These are phyloP conservation scores for Yamadazyma triangularis DNA, from an alignment of 1,139 yeast genomes.

Conservation along the genomic window DNA sequence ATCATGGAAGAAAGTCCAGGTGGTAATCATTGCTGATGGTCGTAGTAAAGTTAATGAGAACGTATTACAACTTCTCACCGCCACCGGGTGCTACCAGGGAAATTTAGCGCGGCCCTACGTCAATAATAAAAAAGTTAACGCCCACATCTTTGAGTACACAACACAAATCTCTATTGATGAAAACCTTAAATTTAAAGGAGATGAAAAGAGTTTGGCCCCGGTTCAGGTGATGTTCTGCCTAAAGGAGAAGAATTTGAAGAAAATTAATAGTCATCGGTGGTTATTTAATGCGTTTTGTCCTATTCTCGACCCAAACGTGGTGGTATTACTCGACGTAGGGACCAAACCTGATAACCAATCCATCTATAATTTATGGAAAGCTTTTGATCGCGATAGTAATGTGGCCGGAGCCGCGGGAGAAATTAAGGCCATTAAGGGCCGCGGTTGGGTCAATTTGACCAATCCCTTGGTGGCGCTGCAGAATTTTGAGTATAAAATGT, in stretches of 20 bases:
- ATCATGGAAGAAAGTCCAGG: constrained; percentile 94
- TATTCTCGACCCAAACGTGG: constrained; percentile 80
- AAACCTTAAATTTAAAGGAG: constrained; percentile 73
- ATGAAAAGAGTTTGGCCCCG: constrained; percentile 81
- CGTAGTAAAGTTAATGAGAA: constrained; percentile 80
- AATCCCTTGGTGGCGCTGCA: constrained; percentile 96
- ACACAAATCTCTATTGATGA: constrained; percentile 86
- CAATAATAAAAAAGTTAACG: constrained; percentile 83
- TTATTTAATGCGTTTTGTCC: constrained; percentile 91
- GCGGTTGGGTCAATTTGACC: constrained; percentile 68
- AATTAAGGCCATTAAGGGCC: constrained; percentile 90
- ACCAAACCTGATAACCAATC: constrained; percentile 85
- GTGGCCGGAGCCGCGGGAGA: constrained; percentile 99
- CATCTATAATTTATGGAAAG: constrained; percentile 91
- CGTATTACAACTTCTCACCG: constrained; percentile 79
- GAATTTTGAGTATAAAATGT: constrained; percentile 94
- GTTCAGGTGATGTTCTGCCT: constrained; percentile 88
- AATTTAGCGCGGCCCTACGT: constrained; percentile 93
- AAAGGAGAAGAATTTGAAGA: constrained; percentile 84
- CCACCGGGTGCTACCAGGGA: constrained; percentile 94
- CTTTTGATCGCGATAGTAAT: constrained; percentile 90
- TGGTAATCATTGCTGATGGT: constrained; percentile 88
- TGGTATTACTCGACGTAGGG: constrained; percentile 85
- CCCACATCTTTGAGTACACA: constrained; percentile 91
- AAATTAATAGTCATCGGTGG: constrained; percentile 95